phyloP scores from a whole-genome alignment of 345 rosid genomes.

The Eucalyptus curtisii region DNA sequence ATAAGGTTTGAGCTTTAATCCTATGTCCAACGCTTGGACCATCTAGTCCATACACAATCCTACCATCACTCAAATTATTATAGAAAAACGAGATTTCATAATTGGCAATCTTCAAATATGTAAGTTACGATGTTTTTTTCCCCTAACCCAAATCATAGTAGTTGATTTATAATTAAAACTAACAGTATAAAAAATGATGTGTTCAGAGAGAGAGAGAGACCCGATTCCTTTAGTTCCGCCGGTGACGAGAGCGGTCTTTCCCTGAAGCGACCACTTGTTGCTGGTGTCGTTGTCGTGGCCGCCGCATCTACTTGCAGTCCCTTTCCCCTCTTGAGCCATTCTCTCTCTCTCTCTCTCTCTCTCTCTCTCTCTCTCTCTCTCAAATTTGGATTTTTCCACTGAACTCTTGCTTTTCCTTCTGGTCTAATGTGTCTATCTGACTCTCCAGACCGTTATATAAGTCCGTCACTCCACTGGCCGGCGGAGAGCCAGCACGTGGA shows the following conservation, averaged over 20 bases:
- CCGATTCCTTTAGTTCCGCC: constrained; percentile 31
- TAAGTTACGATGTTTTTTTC: background rate
- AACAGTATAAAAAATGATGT: background rate
- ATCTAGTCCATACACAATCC: background rate
- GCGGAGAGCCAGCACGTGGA: background rate
- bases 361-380: background rate
- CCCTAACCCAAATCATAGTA: background rate
- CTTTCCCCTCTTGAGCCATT: background rate
- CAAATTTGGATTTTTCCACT: background rate
- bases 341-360: background rate
- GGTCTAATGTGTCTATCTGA: background rate
- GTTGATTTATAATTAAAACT: background rate
- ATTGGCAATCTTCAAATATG: background rate
- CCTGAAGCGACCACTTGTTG: constrained; percentile 1
- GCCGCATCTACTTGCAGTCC: background rate
- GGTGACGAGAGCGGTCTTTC: constrained; percentile 34
- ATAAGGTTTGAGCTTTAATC: background rate
- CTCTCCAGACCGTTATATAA: background rate
- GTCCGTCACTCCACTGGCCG: background rate
- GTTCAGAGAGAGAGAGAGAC: background rate
- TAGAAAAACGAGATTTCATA: background rate
- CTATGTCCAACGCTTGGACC: background rate
- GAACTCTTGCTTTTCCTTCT: background rate
- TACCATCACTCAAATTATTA: background rate
- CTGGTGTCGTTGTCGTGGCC: background rate